Evolutionary conservation across 1,284 basidiomycete species (phyloP).

Genomic region (Sutorius eximius): DNA sequence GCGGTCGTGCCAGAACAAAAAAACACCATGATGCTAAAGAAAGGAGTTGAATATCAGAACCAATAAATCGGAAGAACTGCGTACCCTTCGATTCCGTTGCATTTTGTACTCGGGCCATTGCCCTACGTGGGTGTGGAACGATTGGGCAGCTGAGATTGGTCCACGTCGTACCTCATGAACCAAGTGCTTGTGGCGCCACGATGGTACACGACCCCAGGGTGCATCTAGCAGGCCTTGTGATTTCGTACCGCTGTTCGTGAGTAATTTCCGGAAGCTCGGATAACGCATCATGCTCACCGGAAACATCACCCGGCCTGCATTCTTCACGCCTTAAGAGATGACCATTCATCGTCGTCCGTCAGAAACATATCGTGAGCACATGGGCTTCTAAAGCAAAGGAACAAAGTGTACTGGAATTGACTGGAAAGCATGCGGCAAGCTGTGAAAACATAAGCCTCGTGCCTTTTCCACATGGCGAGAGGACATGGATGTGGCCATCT

Average conservation of each 20-base stretch:
- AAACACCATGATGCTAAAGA: neutral
- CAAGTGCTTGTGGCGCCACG: neutral
- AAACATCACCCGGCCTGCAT: neutral
- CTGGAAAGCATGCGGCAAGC: neutral
- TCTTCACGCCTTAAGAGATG: neutral
- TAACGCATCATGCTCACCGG: neutral
- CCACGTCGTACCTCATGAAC: neutral
- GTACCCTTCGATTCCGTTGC: neutral
- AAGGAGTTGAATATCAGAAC: neutral
- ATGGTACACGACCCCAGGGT: neutral
- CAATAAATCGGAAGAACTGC: neutral
- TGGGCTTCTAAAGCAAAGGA: neutral
- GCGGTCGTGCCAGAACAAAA: neutral
- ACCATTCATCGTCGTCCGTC: neutral
- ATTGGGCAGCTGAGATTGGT: neutral
- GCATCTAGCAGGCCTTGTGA: neutral
- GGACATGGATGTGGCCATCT: neutral
- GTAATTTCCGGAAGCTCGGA: neutral
- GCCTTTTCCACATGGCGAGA: neutral
- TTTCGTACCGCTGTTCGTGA: neutral
- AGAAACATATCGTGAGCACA: neutral
- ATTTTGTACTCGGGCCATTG: constrained; percentile 1
- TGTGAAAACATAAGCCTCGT: neutral
- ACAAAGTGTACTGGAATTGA: neutral
- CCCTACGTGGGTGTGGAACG: neutral